phyloP scores from a whole-genome alignment of 306 rosid genomes.

The Purshia tridentata region DNA sequence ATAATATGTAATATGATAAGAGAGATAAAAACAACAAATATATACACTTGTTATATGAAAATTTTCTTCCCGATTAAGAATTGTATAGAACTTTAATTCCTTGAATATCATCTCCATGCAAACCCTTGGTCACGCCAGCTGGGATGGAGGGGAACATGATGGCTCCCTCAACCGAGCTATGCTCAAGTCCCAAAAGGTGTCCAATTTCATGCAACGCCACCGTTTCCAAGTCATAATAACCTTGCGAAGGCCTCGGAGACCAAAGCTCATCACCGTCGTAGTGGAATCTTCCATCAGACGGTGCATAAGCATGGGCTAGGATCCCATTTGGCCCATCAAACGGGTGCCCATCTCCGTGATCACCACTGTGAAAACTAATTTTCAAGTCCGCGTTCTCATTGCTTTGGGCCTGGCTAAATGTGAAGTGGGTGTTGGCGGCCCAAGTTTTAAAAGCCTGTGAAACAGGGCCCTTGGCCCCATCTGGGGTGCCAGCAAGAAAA shows the following conservation, averaged over 20 bases:
- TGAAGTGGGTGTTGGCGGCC: constrained; percentile 21
- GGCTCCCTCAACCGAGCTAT: constrained; percentile 26
- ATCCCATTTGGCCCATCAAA: constrained; percentile 26
- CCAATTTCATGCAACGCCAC: constrained; percentile 45
- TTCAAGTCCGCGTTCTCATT: constrained; percentile 3
- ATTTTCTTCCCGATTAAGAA: not conserved
- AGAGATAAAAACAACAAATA: too few relatives aligned
- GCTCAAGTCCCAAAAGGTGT: constrained; percentile 35
- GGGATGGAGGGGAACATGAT: constrained; percentile 17
- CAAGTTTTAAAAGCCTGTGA: constrained; percentile 30
- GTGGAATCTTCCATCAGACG: constrained; percentile 34
- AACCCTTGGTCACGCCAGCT: constrained; percentile 1
- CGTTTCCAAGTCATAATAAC: constrained; percentile 20
- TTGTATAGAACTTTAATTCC: constrained; percentile 35
- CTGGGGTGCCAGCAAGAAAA: not conserved
- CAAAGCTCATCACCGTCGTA: constrained; percentile 33
- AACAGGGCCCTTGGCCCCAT: constrained; percentile 2
- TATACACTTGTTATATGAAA: too few relatives aligned
- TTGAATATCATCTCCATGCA: constrained; percentile 32
- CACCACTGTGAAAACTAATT: constrained; percentile 10
- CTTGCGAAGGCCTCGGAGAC: constrained; percentile 2
- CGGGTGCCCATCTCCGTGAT: constrained; percentile 28
- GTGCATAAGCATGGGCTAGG: constrained; percentile 32
- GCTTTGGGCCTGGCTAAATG: not conserved
- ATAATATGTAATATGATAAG: too few relatives aligned